phyloP scores from a whole-genome alignment of 2,329 filamentous ascomycete genomes.

The Ascochyta viciae-villosae region DNA sequence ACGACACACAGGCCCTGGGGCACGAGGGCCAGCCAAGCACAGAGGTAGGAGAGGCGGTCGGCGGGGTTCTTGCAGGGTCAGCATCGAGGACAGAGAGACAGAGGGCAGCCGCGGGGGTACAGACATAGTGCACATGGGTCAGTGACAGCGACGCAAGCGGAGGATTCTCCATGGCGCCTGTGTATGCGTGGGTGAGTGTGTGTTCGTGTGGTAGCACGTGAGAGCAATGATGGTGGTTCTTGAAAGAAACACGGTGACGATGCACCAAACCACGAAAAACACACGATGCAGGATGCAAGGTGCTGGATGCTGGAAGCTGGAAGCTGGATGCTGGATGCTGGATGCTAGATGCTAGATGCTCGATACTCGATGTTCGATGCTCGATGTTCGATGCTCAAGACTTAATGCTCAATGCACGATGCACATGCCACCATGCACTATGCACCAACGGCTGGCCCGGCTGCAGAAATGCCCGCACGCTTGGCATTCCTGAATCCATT shows the following conservation, averaged over 20 bases:
- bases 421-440: not conserved
- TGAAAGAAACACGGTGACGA: no score
- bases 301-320: not conserved
- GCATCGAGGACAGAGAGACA: slow-evolving; percentile 14
- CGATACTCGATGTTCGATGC: no score
- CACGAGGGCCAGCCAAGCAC: slow-evolving; percentile 91
- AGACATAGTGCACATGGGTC: slow-evolving; percentile 95
- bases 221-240: no score
- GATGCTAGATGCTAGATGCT: not conserved
- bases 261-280: not conserved
- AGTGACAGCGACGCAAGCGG: slow-evolving; percentile 88
- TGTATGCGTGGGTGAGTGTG: not conserved
- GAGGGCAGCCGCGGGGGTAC: slow-evolving; percentile 32
- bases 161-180: slow-evolving; percentile 54
- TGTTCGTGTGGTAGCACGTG: no score
- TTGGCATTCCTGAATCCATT: not conserved
- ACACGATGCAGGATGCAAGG: not conserved
- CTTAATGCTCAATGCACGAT: not conserved
- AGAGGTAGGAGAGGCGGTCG: slow-evolving; percentile 83
- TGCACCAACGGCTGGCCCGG: not conserved
- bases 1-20: slow-evolving; percentile 90
- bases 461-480: not conserved
- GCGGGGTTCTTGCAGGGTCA: slow-evolving; percentile 73
- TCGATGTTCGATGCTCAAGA: no score
- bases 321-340: no score